Evolutionary conservation across 2,329 filamentous ascomycete species (phyloP), one percentile per base, ranked within the genome.

Genomic region (Trichoderma gracile): DNA sequence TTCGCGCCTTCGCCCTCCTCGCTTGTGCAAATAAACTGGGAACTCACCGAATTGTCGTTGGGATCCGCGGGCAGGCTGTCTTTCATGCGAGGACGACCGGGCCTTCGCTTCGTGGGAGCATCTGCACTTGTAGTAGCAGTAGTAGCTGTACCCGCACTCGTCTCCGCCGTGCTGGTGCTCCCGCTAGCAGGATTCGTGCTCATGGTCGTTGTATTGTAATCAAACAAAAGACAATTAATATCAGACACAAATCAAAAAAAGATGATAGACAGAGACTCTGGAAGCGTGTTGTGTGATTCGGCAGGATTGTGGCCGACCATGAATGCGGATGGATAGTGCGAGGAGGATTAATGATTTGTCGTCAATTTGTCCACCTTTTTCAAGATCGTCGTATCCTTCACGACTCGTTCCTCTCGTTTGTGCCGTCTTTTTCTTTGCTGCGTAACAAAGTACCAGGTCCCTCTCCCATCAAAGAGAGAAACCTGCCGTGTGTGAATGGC

Each of bases 51-150:
- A 10, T 52, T 59, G 25, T 62, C 63, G 23, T 65, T 62, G 21
- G 57, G 30, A 50, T 62, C 63, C 21, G 49, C 38, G 6, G 49
- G 47, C 40, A 65, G 23, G 43, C 47, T 57, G 42, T 65, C 63
- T 15, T 65, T 61, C 47, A 65, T 59, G 14, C 63, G 63, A 17
- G 63, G 63, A 30, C 63, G 63, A 14, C 63, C 63, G 42, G 63
- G 63, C 17, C 63, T 40, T 25, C 63, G 53, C 43, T 59, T 53
- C 40, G 33, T 42, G 45, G 49, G 15, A 33, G 33, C 47, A 2
- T 52, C 38, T 5, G 15, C 23, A 17, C 21, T 8, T 17, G 38
- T 15, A 40, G 40, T 30, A n/a, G 53, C 19, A 27, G 10, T n/a
- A 17, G 38, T n/a, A n/a, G n/a, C n/a, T n/a, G n/a, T 14, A 27